A percentile compares a stretch with the other conserved stretches of the same genome.
phyloP scores from a whole-genome alignment of 176 grass and related monocot genomes.

The Poa annua region DNA sequence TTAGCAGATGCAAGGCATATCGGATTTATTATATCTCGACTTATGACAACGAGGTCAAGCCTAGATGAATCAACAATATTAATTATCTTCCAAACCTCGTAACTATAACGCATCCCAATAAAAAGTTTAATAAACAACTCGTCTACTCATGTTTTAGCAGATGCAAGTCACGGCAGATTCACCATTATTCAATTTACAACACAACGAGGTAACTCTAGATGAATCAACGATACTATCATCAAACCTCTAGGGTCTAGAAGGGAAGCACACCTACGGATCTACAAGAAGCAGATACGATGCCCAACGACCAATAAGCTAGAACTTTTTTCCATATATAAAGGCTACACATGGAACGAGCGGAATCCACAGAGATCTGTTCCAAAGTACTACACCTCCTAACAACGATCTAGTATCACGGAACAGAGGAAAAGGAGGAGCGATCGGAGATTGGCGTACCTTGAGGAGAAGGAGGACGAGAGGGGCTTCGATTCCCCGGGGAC shows the following conservation, averaged over 20 bases:
- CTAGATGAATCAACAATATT: too few relatives aligned
- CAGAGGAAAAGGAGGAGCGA: background rate
- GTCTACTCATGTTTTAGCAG: too few relatives aligned
- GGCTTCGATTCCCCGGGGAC: background rate
- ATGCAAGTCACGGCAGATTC: background rate
- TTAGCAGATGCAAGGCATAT: too few relatives aligned
- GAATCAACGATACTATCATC: background rate
- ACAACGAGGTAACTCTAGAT: background rate
- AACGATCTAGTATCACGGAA: background rate
- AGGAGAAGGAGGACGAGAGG: background rate
- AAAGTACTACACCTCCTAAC: background rate
- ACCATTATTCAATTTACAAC: background rate
- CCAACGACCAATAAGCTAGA: background rate
- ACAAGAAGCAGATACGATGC: background rate
- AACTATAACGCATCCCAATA: too few relatives aligned
- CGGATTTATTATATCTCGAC: too few relatives aligned
- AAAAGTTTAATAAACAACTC: too few relatives aligned
- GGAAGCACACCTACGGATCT: background rate
- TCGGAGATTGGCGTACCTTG: background rate
- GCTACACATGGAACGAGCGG: too few relatives aligned
- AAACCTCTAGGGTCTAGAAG: background rate
- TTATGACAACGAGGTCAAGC: too few relatives aligned
- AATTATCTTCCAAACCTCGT: too few relatives aligned
- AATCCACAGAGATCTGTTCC: background rate
- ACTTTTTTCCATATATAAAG: too few relatives aligned